These are phyloP conservation scores for Phytopythium montanum DNA, from an alignment of 352 stramenopile genomes.

Conservation along the genomic window DNA sequence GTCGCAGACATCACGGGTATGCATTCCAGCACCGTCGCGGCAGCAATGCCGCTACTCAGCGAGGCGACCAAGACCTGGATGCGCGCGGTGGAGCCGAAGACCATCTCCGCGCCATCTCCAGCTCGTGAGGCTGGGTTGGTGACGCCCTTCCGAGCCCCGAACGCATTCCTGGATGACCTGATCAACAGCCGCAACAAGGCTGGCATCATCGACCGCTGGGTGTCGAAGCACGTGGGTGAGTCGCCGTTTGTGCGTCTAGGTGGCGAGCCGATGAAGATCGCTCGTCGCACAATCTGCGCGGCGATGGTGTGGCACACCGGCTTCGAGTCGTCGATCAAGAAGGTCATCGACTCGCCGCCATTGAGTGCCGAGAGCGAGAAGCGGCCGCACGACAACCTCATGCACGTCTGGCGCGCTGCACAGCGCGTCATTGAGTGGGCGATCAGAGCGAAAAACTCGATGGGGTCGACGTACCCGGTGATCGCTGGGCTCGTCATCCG, in stretches of 20 bases:
- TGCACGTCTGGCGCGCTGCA: slow-evolving; percentile 87
- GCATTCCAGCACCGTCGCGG: slow-evolving; percentile 11
- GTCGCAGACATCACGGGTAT: slow-evolving; percentile 46
- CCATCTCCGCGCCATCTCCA: slow-evolving; percentile 26
- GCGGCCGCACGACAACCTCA: slow-evolving; percentile 84
- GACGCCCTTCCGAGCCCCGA: slow-evolving; percentile 15
- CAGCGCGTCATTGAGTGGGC: slow-evolving; percentile 88
- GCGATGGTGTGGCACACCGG: slow-evolving; percentile 89
- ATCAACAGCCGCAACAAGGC: slow-evolving; percentile 60
- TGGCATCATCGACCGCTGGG: slow-evolving; percentile 61
- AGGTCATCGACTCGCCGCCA: slow-evolving; percentile 45
- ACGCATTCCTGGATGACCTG: slow-evolving; percentile 63
- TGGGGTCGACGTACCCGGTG: slow-evolving; percentile 79
- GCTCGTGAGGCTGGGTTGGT: slow-evolving; percentile 15
- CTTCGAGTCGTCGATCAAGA: slow-evolving; percentile 56
- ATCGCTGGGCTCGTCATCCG: slow-evolving; percentile 77
- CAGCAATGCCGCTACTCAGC: slow-evolving; percentile 32
- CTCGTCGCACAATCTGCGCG: slow-evolving; percentile 76
- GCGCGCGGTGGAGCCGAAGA: slow-evolving; percentile 57
- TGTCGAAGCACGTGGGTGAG: slow-evolving; percentile 81
- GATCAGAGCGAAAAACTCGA: slow-evolving; percentile 87
- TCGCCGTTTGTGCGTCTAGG: slow-evolving; percentile 77
- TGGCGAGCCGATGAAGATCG: slow-evolving; percentile 86
- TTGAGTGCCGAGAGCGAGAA: slow-evolving; percentile 54
- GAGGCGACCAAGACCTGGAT: slow-evolving; percentile 55